phyloP scores from a whole-genome alignment of 306 rosid species.

The Lotus japonicus region DNA sequence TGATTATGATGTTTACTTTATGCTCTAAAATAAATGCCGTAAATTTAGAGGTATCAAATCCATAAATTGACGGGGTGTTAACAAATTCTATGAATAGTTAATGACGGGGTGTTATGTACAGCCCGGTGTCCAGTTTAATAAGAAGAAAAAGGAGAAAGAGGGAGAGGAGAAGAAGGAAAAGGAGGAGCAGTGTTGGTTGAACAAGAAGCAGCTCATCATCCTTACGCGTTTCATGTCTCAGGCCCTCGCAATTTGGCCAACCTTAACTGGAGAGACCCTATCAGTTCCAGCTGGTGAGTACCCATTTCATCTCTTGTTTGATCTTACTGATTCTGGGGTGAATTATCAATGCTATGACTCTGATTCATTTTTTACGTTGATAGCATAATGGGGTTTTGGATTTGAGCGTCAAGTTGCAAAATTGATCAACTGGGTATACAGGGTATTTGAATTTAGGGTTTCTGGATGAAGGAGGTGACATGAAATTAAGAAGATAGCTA shows the following conservation, averaged over 20 bases:
- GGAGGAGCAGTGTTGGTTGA: background rate
- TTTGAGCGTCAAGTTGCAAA: background rate
- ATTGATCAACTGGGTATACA: background rate
- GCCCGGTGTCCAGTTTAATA: too few species aligned
- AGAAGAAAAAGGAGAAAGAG: too few species aligned
- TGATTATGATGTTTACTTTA: too few species aligned
- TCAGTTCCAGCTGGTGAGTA: conserved; percentile 80
- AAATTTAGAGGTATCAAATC: too few species aligned
- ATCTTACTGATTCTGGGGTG: background rate
- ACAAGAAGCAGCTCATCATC: conserved; percentile 52
- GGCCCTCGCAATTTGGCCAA: conserved; percentile 78
- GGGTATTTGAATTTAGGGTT: background rate
- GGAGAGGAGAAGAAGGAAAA: background rate
- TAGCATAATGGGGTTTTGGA: background rate
- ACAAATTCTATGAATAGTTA: too few species aligned
- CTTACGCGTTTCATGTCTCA: conserved; percentile 83
- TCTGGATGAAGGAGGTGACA: background rate
- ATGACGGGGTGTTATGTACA: too few species aligned
- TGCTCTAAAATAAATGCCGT: too few species aligned
- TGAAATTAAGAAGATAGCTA: background rate
- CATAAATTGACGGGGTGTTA: too few species aligned
- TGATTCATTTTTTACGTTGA: background rate
- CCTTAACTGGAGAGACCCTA: conserved; percentile 87
- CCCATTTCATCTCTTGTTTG: conserved; percentile 12
- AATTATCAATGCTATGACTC: too few species aligned